Evolutionary conservation across 495 filamentous ascomycete species (phyloP).

Genomic region (Aspergillus cavernicola): DNA sequence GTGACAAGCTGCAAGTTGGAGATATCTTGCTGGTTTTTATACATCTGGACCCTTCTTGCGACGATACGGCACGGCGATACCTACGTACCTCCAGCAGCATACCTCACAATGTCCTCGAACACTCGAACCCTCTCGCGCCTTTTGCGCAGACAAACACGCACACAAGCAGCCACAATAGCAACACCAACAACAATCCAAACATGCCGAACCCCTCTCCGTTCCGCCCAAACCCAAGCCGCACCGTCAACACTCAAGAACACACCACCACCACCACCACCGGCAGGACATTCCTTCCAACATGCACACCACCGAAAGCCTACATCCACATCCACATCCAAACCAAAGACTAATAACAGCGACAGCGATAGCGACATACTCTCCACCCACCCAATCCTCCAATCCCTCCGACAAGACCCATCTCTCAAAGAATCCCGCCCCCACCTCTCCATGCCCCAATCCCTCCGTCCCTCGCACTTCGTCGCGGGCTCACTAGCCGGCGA

Average conservation of each 20-base stretch:
- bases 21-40: too few species aligned
- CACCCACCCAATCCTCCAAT: constrained; percentile 63
- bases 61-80: not conserved
- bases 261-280: constrained; percentile 1
- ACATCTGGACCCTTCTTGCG: not conserved
- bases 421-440: constrained; percentile 73
- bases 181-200: not conserved
- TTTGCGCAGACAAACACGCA: constrained; percentile 5
- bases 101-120: not conserved
- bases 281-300: not conserved
- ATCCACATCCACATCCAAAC: not conserved
- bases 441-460: constrained; percentile 28
- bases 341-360: constrained; percentile 40
- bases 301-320: not conserved
- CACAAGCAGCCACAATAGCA: not conserved
- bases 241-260: not conserved
- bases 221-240: constrained; percentile 12
- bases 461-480: constrained; percentile 36
- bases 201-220: constrained; percentile 3
- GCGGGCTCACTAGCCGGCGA: constrained; percentile 57
- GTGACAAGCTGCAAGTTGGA: not conserved
- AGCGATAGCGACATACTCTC: constrained; percentile 48
- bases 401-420: constrained; percentile 57
- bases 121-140: not conserved
- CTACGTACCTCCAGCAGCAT: not conserved